Conservation (phyloP, 768 basidiomycete species). For the Suillus variegatus region DNA sequence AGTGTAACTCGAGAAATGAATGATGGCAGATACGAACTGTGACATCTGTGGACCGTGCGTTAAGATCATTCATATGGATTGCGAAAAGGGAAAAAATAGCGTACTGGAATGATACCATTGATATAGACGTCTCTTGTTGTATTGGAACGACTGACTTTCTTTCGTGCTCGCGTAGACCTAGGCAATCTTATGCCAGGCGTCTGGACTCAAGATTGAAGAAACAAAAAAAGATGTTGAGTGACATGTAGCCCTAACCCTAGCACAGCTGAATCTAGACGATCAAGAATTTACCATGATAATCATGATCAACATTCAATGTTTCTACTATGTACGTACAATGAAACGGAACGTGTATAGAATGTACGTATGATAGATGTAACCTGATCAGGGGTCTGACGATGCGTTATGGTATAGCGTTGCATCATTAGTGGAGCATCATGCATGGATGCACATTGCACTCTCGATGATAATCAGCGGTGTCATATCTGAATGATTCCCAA, state of each 20-base stretch:
- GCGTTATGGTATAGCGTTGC: not conserved
- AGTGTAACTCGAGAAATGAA: not conserved
- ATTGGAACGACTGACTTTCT: not conserved
- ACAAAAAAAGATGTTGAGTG: not conserved
- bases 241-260: conserved; percentile 2
- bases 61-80: conserved; percentile 16
- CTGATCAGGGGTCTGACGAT: not conserved
- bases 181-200: not conserved
- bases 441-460: not conserved
- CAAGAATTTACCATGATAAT: not conserved
- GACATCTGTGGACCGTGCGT: conserved; percentile 53
- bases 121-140: not conserved
- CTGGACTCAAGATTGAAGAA: not conserved
- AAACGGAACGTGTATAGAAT: not conserved
- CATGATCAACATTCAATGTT: not conserved
- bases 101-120: conserved; percentile 78
- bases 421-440: not conserved
- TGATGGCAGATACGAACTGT: conserved; percentile 45
- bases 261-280: too few relatives aligned
- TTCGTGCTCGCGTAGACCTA: not conserved
- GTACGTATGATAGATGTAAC: not conserved
- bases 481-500: not conserved
- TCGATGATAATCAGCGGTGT: not conserved
- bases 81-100: conserved; percentile 20
- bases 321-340: not conserved